phyloP scores from a whole-genome alignment of 139 green algal genomes.

The Chlamydomonas sp. region DNA sequence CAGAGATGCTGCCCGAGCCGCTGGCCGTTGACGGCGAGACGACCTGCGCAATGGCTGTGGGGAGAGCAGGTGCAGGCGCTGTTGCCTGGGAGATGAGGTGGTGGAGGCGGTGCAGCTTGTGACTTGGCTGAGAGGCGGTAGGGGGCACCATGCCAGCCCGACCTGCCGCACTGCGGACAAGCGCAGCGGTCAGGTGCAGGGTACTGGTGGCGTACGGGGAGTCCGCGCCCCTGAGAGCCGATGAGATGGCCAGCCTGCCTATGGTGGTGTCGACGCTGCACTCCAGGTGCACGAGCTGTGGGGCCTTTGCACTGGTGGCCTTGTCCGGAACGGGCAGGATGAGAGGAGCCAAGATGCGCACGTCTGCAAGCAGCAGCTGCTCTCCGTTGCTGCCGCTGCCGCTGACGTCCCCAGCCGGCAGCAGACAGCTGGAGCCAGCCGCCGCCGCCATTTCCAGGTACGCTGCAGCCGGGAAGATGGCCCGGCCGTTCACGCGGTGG shows the following conservation, averaged over 20 bases:
- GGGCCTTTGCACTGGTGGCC: not conserved
- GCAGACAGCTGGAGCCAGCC: not conserved
- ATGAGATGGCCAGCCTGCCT: slow-evolving; percentile 11
- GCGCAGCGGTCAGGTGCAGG: slow-evolving; percentile 13
- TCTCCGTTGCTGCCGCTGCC: not conserved
- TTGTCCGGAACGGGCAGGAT: not conserved
- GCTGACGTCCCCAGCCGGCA: not conserved
- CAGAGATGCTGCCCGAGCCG: not conserved
- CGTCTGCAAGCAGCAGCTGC: not conserved
- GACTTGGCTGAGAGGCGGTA: too few species aligned
- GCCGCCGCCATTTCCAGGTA: slow-evolving; percentile 42
- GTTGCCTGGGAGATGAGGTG: too few species aligned
- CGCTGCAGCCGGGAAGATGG: slow-evolving; percentile 37
- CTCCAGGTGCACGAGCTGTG: not conserved
- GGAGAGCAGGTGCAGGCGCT: too few species aligned
- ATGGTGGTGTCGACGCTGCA: not conserved
- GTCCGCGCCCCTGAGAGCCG: not conserved
- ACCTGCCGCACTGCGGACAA: not conserved
- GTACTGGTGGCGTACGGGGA: not conserved
- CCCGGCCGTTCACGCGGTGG: slow-evolving; percentile 33
- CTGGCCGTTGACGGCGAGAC: not conserved
- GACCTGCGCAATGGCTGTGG: too few species aligned
- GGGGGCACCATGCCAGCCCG: not conserved
- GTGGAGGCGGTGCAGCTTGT: too few species aligned
- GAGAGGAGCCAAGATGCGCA: slow-evolving; percentile 36